Base-by-base conservation (phyloP, 192 early-diverging fungal genomes). In the Gigaspora rosea region DNA sequence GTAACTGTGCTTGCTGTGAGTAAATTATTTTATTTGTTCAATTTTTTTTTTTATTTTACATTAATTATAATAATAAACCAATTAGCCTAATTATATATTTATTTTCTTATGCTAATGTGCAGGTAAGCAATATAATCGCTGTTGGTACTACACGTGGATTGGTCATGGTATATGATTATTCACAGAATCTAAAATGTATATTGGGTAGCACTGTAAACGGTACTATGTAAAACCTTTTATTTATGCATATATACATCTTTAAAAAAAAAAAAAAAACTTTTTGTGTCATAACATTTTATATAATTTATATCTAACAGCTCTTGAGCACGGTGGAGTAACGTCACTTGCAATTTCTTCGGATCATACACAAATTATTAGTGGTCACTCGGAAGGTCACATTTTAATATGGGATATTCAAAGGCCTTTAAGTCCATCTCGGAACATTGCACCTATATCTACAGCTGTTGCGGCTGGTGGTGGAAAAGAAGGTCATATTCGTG, bases 261-360 rank as follows among this genome's bases (percentile, higher is more conserved):
- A 6, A 13, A 12, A 3, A 35, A 22, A 22, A 22, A 48, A 67
- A 22, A 9, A 50, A 50, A 1, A 22, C n/a, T 32, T 8, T 35
- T 13, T 12, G 20, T 35, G 18, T 50, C 33, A 36, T 50, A 78
- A 76, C 4, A 82, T 83, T 75, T 79, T 49, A 72, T 74, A 76
- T 16, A 78, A 59, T 47, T 50, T 71, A 58, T 73, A 58, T 73
- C 68, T 15, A n/a, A 79, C 76, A 81, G 87, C 87, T 68, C 35
- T 86, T 27, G 86, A 88, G 33, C 56, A 85, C 46, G 88, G 88
- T 3, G 78, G 87, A 4, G 88, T 90, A 27, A 88, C 86, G 13
- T 84, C 88, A 9, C 82, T 90, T 22, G 84, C 87, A 20, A 88
- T 90, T 20, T 88, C 87, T 20, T 80, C 87, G 0, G 88, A 90